Evolutionary conservation across 208 protist species (phyloP), one percentile per base, ranked within the genome.

Genomic region (Spironucleus salmonicida): DNA sequence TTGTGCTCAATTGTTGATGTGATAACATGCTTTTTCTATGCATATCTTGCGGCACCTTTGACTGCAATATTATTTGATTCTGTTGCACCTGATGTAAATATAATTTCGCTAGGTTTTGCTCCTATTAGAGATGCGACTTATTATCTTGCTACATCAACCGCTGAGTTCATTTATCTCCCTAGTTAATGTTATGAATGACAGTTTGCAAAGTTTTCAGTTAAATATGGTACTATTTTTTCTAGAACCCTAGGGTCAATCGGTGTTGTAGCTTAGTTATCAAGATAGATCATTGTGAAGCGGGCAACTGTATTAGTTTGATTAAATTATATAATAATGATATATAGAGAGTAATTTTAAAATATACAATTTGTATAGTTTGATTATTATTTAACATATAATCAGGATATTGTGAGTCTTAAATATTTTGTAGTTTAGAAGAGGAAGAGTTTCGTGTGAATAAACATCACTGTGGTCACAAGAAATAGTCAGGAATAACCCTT

Each of bases 181-280:
- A 96, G 98, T 29, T 75, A 58, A 78, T 99, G 96, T 26, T 89
- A 81, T 67, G 93, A 97, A 86, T 98, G 93, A 35, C 95, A 89
- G 85, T 99, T 99, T 75, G 95, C 96, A 85, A 94, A 98, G 29
- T 86, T 71, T 69, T 94, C 88, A 40, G 89, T 95, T 76, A 97
- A 83, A 80, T 90, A 93, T 23, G 95, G 95, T 76, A 99, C 40
- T 95, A 99, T 99, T 41, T 82, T 83, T 83, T 98, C 95, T 7
- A 99, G 85, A 76, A 97, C 95, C 66, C 93, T 89, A 27, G 93
- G 93, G 79, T 98, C 94, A n/a, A 76, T 19, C 7, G 90, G 87
- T 4, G 92, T 88, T 1, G 93, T 97, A 4, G 93, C 91, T 81
- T 94, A 90, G 53, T 86, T 86, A 81, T 98, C 94, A 66, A 98